These are phyloP conservation scores for Capronia americana DNA, from an alignment of 2,329 filamentous ascomycete species.

Conservation along the genomic window DNA sequence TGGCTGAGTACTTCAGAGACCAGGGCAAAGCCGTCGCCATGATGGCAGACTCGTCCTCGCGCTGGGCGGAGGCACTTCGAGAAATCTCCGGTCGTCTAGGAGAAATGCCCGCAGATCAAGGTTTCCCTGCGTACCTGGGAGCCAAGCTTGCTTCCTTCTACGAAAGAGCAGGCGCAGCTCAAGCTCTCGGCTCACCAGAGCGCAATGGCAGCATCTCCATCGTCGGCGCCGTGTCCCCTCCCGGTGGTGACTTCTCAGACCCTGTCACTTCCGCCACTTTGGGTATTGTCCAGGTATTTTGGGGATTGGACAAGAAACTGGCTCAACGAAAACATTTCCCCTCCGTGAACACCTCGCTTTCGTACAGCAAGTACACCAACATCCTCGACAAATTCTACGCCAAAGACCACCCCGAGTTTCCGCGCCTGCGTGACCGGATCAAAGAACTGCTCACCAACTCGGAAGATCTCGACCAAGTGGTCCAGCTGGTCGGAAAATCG, in stretches of 20 bases:
- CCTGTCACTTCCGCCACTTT: constrained; percentile 93
- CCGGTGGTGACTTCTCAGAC: constrained; percentile 98
- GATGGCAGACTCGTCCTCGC: constrained; percentile 99
- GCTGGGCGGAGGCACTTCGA: constrained; percentile 98
- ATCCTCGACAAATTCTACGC: constrained; percentile 93
- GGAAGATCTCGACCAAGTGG: constrained; percentile 97
- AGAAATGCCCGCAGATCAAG: constrained; percentile 99
- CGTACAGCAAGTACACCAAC: constrained; percentile 95
- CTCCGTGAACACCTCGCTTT: constrained; percentile 91
- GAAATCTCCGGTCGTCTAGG: constrained; percentile 97
- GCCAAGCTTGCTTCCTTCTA: constrained; percentile 99
- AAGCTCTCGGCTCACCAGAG: constrained; percentile 84
- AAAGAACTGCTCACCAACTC: constrained; percentile 92
- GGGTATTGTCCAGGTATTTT: constrained; percentile 98
- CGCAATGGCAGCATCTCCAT: constrained; percentile 94
- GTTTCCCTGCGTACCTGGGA: constrained; percentile 96
- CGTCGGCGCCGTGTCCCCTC: constrained; percentile 94
- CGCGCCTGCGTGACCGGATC: constrained; percentile 87
- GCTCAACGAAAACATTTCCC: constrained; percentile 99
- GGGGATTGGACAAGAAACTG: constrained; percentile 99
- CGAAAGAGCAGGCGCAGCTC: constrained; percentile 91
- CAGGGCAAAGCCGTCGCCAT: constrained; percentile 97
- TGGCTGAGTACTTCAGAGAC: constrained; percentile 96
- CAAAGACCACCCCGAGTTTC: constrained; percentile 92
- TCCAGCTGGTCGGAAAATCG: constrained; percentile 97